These are phyloP conservation scores for Aspergillus taichungensis DNA, from an alignment of 495 filamentous ascomycete species.

Conservation along the genomic window DNA sequence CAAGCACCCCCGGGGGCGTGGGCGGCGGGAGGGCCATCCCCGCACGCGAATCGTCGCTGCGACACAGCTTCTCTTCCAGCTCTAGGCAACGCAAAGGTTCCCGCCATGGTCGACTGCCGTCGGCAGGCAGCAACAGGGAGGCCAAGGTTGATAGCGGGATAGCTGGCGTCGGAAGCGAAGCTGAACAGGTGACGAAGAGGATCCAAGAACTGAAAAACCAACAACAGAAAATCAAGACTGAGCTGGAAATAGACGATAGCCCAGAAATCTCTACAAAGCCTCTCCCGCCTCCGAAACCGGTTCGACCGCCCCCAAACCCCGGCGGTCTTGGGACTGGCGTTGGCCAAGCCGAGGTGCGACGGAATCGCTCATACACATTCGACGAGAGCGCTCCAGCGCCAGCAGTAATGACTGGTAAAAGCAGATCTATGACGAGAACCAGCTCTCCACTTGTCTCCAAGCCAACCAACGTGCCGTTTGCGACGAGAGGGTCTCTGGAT, in stretches of 20 bases:
- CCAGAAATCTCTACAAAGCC: constrained; percentile 26
- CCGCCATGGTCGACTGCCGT: constrained; percentile 33
- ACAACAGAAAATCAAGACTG: constrained; percentile 37
- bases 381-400: constrained; percentile 66
- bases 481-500: constrained; percentile 27
- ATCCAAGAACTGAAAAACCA: constrained; percentile 46
- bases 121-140: constrained; percentile 28
- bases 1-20: constrained; percentile 32
- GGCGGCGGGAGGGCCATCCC: constrained; percentile 50
- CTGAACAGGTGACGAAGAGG: constrained; percentile 38
- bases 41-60: constrained; percentile 57
- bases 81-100: constrained; percentile 27
- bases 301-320: constrained; percentile 16
- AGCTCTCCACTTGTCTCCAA: constrained; percentile 35
- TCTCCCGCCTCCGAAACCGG: constrained; percentile 13
- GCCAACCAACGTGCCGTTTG: constrained; percentile 31
- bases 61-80: constrained; percentile 41
- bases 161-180: constrained; percentile 26
- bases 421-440: constrained; percentile 42
- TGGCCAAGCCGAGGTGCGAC: too few relatives aligned
- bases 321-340: constrained; percentile 15
- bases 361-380: neutral
- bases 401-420: constrained; percentile 45
- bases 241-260: constrained; percentile 25
- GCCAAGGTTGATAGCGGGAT: constrained; percentile 23